Evolutionary conservation across 139 green algal genomes (phyloP), one percentile per base, ranked within the genome.

Genomic region (Ettlia oleoabundans): DNA sequence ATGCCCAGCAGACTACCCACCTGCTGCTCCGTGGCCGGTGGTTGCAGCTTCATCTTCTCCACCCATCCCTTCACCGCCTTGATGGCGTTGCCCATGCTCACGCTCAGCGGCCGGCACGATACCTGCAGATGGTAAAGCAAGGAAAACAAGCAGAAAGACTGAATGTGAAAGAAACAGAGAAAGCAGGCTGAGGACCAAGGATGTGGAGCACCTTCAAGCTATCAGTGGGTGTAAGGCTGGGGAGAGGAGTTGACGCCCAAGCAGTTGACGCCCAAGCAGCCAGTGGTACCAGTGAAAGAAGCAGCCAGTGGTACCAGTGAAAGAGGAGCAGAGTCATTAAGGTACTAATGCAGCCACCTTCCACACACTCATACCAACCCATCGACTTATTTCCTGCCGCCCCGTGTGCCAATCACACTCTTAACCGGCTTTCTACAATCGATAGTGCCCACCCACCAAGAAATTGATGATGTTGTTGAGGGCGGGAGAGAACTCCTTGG

Each of bases 61-160:
- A 89, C 68, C 70, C 84, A 82, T 24, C 92, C 76, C 86, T 98
- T 98, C 58, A 98, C 65, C 38, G 83, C 82, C 79, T 95, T 95
- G 86, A 98, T 97, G 61, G 93, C 93, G 66, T 98, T 98, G 87
- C 93, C 93, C 95, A 99, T 98, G 76, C 89, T 88, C 26, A 96
- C 84, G 8, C 86, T 87, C 55, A 98, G 89, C 18, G 96, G 94
- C 4, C 96, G 91, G 87, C 96, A 98, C 26, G 91, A 78, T 3
- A 80, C 73, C 73, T 80, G 53, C 0, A 42, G 40, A n/a, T 15
- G 22, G 30, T 47, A 32, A 19, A 47, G 28, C 26, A 40, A 41
- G 28, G 66, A 4, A 32, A 9, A 42, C 42, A 43, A 42, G 28
- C 4, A 30, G 69, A 28, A n/a, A 32, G 55, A 24, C 13, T 58